Evolutionary conservation across 768 basidiomycete species (phyloP).

Genomic region (Phlegmacium glaucopus): DNA sequence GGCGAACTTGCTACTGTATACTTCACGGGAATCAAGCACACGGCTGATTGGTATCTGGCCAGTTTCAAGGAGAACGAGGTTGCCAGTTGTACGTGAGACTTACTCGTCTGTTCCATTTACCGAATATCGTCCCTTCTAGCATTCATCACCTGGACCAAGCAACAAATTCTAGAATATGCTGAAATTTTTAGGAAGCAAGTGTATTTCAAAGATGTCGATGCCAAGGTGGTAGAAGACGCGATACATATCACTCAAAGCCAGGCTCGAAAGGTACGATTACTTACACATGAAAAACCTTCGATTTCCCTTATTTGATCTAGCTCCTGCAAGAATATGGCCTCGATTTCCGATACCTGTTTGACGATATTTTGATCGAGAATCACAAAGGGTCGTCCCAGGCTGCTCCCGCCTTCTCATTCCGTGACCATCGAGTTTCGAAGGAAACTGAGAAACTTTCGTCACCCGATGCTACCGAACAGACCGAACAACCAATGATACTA

Average conservation of each 20-base stretch:
- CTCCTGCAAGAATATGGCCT: slow-evolving; percentile 91
- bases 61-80: slow-evolving; percentile 96
- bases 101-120: neutral
- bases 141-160: slow-evolving; percentile 92
- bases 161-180: slow-evolving; percentile 78
- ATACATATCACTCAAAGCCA: slow-evolving; percentile 73
- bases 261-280: slow-evolving; percentile 70
- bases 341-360: slow-evolving; percentile 92
- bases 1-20: slow-evolving; percentile 84
- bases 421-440: slow-evolving; percentile 28
- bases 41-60: slow-evolving; percentile 95
- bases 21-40: slow-evolving; percentile 95
- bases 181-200: slow-evolving; percentile 90
- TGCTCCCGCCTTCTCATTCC: slow-evolving; percentile 28
- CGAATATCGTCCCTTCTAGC: slow-evolving; percentile 42
- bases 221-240: slow-evolving; percentile 72
- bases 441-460: slow-evolving; percentile 16
- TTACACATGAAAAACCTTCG: neutral
- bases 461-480: slow-evolving; percentile 9
- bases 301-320: slow-evolving; percentile 35
- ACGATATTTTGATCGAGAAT: slow-evolving; percentile 56
- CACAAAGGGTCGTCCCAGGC: slow-evolving; percentile 35
- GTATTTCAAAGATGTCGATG: slow-evolving; percentile 76
- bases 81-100: slow-evolving; percentile 69
- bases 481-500: slow-evolving; percentile 11